Evolutionary conservation across 257 asterid genomes (phyloP), one percentile per base, ranked within the genome.

Genomic region (Craterostigma plantagineum): DNA sequence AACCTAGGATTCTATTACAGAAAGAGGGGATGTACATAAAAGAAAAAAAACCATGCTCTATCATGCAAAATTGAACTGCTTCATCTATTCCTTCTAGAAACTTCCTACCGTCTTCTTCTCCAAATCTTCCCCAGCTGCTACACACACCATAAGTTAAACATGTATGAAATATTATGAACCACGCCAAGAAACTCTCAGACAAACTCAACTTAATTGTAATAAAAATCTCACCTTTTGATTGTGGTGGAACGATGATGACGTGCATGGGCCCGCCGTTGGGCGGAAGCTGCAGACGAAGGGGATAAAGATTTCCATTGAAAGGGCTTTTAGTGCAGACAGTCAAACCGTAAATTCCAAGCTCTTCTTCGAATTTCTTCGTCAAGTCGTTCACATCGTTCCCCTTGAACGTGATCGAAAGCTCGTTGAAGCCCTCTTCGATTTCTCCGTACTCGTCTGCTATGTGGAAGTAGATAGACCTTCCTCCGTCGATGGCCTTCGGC

Each of bases 211-310:
- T 23, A 23, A 23, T 23, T 23, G 30, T 6, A 23, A 23, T 23
- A 23, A 23, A 23, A 23, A 23, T 6, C 6, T 23, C 68, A 65
- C 72, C 66, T 72, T 62, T 36, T 8, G n/a, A n/a, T n/a, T n/a
- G n/a, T n/a, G 91, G 61, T 11, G 83, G 94, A 47, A 77, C 59
- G 10, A 90, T 61, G 33, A 83, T 46, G 42, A 90, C 71, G 23
- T 74, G 72, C 91, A 90, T 76, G 43, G 65, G 61, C 9, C 85
- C 49, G 12, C 79, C 79, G 51, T 90, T 79, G 23, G 98, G 98
- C 39, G 98, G 98, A 57, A 90, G 94, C 64, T 76, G 92, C 55
- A 90, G 71, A 33, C 76, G 92, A 13, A 90, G 98, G 50, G 98
- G 95, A 50, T 70, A 79, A 43, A 87, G 81, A 47, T 82, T 82